phyloP scores from a whole-genome alignment of 2,329 filamentous ascomycete genomes.

The Orbilia ellipsospora region DNA sequence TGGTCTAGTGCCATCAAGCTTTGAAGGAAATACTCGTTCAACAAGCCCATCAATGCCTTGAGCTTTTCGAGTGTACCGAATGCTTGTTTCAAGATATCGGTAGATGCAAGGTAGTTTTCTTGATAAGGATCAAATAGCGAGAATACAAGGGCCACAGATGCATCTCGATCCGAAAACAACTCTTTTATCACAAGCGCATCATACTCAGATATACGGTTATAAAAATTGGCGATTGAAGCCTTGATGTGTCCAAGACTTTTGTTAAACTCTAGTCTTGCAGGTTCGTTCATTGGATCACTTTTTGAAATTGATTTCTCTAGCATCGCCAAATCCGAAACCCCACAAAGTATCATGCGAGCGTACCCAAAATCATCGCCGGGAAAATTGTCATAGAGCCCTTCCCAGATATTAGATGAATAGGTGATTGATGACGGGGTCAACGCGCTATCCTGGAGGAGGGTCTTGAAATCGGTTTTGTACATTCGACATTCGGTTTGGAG shows the following conservation, averaged over 20 bases:
- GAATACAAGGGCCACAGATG: slow-evolving; percentile 79
- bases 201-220: slow-evolving; percentile 84
- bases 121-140: slow-evolving; percentile 84
- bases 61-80: slow-evolving; percentile 70
- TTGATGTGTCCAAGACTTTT: slow-evolving; percentile 73
- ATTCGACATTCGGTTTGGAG: slow-evolving; percentile 57
- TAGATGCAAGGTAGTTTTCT: slow-evolving; percentile 80
- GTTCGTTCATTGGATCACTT: slow-evolving; percentile 61
- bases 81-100: slow-evolving; percentile 79
- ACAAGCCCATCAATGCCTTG: slow-evolving; percentile 73
- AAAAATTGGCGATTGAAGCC: slow-evolving; percentile 75
- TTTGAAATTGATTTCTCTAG: slow-evolving; percentile 65
- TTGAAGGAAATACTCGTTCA: slow-evolving; percentile 69
- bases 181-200: slow-evolving; percentile 74
- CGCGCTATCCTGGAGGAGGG: slow-evolving; percentile 46
- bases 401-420: slow-evolving; percentile 56
- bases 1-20: slow-evolving; percentile 69
- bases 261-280: slow-evolving; percentile 79
- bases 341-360: slow-evolving; percentile 53
- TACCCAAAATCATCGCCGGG: slow-evolving; percentile 57
- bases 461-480: slow-evolving; percentile 57
- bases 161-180: slow-evolving; percentile 75
- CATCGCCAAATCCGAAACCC: slow-evolving; percentile 56
- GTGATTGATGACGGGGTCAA: slow-evolving; percentile 44
- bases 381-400: slow-evolving; percentile 56